Evolutionary conservation across 179 eudicot genomes (phyloP), one percentile per base, ranked within the genome.

Genomic region (Spinacia oleracea): DNA sequence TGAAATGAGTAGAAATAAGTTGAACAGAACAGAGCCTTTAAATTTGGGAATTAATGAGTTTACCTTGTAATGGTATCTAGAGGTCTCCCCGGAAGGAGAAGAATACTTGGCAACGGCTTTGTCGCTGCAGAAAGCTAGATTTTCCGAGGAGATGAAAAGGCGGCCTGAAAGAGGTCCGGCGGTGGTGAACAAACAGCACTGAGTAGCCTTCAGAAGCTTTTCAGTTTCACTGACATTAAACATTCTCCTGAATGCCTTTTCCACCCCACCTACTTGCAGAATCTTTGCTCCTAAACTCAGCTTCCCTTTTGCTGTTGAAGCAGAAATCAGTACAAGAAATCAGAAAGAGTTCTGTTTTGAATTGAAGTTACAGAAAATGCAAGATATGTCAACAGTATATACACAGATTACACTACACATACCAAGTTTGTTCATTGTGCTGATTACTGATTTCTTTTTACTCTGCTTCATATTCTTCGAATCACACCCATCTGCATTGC

Each of bases 41-140:
- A 11, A 27, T n/a, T 7, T 6, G 66, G 25, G 29, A 62, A 64
- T 11, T 32, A 15, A 64, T 11, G 15, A 15, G 15, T 18, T 40
- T 79, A 91, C 92, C 89, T 90, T 91, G 89, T 90, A 91, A 31
- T 71, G 85, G 21, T 77, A 34, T 78, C 85, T 81, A 31, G 77
- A 35, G 5, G 59, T 42, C 25, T 84, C 71, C 38, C 84, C 88
- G 7, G 72, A 72, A 9, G 84, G 77, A 42, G 89, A 82, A 27
- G 81, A 72, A 58, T 82, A 29, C 68, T 78, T 82, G 55, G 86
- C 56, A 12, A 70, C 69, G 21, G 89, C 80, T 80, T 83, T 87
- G 31, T 89, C 84, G 43, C 91, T 90, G 82, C 88, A 86, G 56
- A 88, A 90, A 27, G 87, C 88, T 23, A 89, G 73, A 77, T 79